Percentiles rank a stretch among this genome's conserved stretches.
phyloP scores from a whole-genome alignment of 2,329 filamentous ascomycete species.

The Capronia coronata region DNA sequence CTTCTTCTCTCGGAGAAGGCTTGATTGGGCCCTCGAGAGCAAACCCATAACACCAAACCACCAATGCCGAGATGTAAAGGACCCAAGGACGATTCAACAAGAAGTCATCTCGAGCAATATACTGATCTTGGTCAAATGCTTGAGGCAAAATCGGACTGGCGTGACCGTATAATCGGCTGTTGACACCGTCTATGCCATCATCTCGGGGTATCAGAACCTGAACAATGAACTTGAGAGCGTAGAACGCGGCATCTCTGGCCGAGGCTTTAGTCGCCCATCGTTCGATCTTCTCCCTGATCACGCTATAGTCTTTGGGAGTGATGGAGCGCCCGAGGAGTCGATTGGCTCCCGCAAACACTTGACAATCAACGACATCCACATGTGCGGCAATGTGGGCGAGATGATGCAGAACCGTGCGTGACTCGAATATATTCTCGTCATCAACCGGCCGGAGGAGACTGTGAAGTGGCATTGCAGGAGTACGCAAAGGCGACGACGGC shows the following conservation, averaged over 20 bases:
- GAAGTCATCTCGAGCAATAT: constrained; percentile 80
- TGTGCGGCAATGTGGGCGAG: constrained; percentile 97
- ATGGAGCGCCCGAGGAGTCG: constrained; percentile 80
- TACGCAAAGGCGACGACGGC: constrained; percentile 38
- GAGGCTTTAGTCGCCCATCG: constrained; percentile 82
- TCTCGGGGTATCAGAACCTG: constrained; percentile 65
- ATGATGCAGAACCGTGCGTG: constrained; percentile 81
- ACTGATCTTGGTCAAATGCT: constrained; percentile 45
- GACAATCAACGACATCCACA: constrained; percentile 93
- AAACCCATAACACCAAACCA: constrained; percentile 93
- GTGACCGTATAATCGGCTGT: constrained; percentile 32
- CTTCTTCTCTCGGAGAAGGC: constrained; percentile 37
- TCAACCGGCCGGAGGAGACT: constrained; percentile 37
- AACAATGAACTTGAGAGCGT: constrained; percentile 79
- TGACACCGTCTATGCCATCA: constrained; percentile 32
- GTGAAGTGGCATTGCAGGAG: constrained; percentile 38
- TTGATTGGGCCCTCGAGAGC: constrained; percentile 75
- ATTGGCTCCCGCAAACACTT: constrained; percentile 86
- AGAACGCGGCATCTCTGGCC: constrained; percentile 85
- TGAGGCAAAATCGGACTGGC: constrained; percentile 28
- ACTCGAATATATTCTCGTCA: constrained; percentile 74
- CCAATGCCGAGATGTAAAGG: constrained; percentile 82
- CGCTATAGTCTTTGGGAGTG: constrained; percentile 70
- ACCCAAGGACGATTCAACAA: constrained; percentile 92
- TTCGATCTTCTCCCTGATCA: constrained; percentile 71